phyloP scores from a whole-genome alignment of 73 alveolate genomes.

The Paramecium pentaurelia region DNA sequence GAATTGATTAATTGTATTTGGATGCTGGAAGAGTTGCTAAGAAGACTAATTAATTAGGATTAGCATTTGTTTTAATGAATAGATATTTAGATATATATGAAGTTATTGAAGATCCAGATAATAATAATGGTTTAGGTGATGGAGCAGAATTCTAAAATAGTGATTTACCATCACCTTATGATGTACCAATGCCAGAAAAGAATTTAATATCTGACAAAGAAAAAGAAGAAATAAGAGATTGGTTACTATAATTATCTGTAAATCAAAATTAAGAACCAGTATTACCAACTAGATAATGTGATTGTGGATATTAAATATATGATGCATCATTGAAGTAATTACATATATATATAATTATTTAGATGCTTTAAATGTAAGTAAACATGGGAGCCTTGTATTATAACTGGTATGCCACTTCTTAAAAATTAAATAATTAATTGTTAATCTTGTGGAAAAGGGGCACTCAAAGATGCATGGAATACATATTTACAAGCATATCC shows the following conservation, averaged over 20 bases:
- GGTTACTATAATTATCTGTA: constrained; percentile 92
- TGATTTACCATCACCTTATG: constrained; percentile 95
- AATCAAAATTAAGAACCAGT: constrained; percentile 75
- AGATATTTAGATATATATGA: constrained; percentile 97
- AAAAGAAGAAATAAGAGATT: constrained; percentile 93
- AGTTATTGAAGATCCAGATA: constrained; percentile 97
- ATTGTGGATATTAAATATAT: constrained; percentile 90
- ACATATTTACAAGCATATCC: constrained; percentile 75
- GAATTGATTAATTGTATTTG: constrained; percentile 95
- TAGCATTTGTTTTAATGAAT: constrained; percentile 93
- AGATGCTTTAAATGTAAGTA: constrained; percentile 21
- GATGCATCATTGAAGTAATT: constrained; percentile 76
- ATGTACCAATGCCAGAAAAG: constrained; percentile 94
- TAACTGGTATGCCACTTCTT: constrained; percentile 95
- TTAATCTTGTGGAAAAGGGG: constrained; percentile 92
- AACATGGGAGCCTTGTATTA: constrained; percentile 83
- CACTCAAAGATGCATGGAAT: constrained; percentile 95
- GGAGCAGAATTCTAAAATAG: constrained; percentile 95
- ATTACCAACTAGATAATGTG: constrained; percentile 85
- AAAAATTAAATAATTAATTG: constrained; percentile 83
- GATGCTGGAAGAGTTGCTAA: constrained; percentile 99
- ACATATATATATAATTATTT: neutral
- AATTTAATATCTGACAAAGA: constrained; percentile 83
- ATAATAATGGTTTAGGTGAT: constrained; percentile 85
- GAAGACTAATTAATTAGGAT: constrained; percentile 74